Evolutionary conservation across 305 asterid genomes (phyloP).

Genomic region (Ilex paraguariensis): DNA sequence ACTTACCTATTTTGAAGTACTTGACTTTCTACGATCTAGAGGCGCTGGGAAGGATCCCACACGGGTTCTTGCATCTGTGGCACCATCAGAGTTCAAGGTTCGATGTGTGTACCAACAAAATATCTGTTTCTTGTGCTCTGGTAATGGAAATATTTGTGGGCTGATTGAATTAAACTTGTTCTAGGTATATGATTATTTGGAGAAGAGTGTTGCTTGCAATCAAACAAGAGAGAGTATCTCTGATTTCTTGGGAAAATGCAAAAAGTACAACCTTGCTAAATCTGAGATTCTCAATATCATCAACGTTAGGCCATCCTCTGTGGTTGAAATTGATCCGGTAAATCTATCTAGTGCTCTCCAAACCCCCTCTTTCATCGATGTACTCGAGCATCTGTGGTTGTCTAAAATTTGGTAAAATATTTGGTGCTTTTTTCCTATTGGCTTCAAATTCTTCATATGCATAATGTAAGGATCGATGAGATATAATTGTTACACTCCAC

Average conservation of each 20-base stretch:
- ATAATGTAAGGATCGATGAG: too few species aligned
- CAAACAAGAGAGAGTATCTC: slow-evolving; percentile 49
- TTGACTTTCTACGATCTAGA: slow-evolving; percentile 66
- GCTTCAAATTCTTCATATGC: not conserved
- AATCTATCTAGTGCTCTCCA: not conserved
- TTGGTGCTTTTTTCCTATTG: not conserved
- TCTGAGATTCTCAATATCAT: slow-evolving; percentile 67
- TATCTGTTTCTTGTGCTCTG: not conserved
- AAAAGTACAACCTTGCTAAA: slow-evolving; percentile 46
- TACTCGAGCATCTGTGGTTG: not conserved
- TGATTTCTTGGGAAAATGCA: slow-evolving; percentile 40
- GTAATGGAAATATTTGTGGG: not conserved
- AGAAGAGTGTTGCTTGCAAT: slow-evolving; percentile 52
- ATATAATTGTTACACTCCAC: too few species aligned
- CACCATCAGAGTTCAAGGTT: slow-evolving; percentile 80
- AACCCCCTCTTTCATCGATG: not conserved
- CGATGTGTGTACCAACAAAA: slow-evolving; percentile 1
- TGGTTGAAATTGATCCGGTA: slow-evolving; percentile 62
- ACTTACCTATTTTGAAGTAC: slow-evolving; percentile 79
- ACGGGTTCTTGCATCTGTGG: slow-evolving; percentile 48
- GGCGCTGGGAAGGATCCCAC: slow-evolving; percentile 80
- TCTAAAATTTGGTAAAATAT: not conserved
- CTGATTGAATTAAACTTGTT: slow-evolving; percentile 8
- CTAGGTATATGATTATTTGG: slow-evolving; percentile 77
- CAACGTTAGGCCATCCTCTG: slow-evolving; percentile 64